Conservation (phyloP, 441 rosid genomes). For the Daphne laureola region DNA sequence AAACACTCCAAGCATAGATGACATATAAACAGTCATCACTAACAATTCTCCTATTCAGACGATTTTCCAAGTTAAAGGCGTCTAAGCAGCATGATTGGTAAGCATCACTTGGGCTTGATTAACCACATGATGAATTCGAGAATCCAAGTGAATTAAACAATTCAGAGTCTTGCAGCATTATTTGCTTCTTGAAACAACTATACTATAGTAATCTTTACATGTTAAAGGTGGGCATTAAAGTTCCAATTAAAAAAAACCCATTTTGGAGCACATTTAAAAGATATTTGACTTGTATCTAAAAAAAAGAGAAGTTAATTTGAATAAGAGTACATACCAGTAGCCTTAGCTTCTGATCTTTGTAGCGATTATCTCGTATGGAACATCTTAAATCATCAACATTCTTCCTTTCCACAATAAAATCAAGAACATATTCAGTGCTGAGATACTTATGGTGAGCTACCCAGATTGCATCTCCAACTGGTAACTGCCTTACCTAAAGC, state of each 20-base stretch:
- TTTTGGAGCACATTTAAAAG: not conserved
- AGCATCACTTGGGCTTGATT: too few species aligned
- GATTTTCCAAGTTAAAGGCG: too few species aligned
- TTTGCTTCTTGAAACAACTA: too few species aligned
- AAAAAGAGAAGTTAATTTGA: slow-evolving; percentile 8
- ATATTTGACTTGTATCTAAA: not conserved
- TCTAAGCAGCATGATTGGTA: too few species aligned
- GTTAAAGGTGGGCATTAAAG: too few species aligned
- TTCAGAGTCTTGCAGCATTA: too few species aligned
- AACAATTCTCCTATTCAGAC: too few species aligned
- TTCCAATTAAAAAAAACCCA: slow-evolving; percentile 1
- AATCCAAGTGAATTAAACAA: too few species aligned
- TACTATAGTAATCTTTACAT: too few species aligned
- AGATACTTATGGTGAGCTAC: slow-evolving; percentile 67
- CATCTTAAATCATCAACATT: slow-evolving; percentile 73
- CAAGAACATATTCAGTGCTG: slow-evolving; percentile 69
- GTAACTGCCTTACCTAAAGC: slow-evolving; percentile 71
- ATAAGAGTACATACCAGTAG: slow-evolving; percentile 47
- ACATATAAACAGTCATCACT: too few species aligned
- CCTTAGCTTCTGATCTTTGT: slow-evolving; percentile 86
- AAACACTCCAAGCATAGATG: too few species aligned
- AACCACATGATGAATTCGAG: too few species aligned
- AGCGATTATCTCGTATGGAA: slow-evolving; percentile 86
- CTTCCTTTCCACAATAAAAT: slow-evolving; percentile 93
- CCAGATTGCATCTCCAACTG: slow-evolving; percentile 92